A percentile compares a stretch with the other conserved stretches of the same genome.
Evolutionary conservation across 2,329 filamentous ascomycete genomes (phyloP).

Genomic region (Cladophialophora chaetospira): DNA sequence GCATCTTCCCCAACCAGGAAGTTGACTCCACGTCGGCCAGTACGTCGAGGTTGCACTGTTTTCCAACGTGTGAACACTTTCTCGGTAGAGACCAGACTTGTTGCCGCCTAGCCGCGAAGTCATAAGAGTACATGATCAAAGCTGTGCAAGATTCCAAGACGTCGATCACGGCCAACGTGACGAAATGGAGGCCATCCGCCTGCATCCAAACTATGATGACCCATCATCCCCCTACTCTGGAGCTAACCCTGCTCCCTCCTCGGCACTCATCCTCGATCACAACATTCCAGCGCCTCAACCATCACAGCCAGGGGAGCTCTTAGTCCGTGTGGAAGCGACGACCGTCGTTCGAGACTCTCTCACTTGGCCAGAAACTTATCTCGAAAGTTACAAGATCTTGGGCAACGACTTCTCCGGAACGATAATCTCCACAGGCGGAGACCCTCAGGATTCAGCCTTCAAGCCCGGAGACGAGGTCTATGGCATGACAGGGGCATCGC

Average conservation of each 20-base stretch:
- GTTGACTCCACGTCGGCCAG: background rate
- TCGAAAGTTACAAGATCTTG: slow-evolving; percentile 21
- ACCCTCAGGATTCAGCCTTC: slow-evolving; percentile 17
- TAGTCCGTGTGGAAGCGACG: slow-evolving; percentile 33
- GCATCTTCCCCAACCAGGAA: background rate
- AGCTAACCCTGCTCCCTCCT: slow-evolving; percentile 17
- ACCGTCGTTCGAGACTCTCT: slow-evolving; percentile 34
- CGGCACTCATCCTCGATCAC: slow-evolving; percentile 31
- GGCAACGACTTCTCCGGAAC: slow-evolving; percentile 29
- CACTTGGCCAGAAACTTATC: slow-evolving; percentile 38
- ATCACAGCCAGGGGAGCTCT: slow-evolving; percentile 27
- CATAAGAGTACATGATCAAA: background rate
- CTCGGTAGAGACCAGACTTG: background rate
- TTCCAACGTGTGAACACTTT: background rate
- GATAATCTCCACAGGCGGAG: slow-evolving; percentile 14
- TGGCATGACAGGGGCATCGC: slow-evolving; percentile 34
- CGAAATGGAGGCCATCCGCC: slow-evolving; percentile 17
- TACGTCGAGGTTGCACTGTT: background rate
- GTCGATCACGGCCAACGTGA: background rate
- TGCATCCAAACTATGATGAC: slow-evolving; percentile 4
- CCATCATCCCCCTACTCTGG: slow-evolving; percentile 10
- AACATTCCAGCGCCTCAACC: slow-evolving; percentile 31
- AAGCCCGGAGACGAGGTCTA: slow-evolving; percentile 37
- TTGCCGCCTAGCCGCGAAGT: background rate
- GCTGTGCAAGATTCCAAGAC: background rate